Conservation (phyloP, 441 rosid species). For the Erodium moschatum region DNA sequence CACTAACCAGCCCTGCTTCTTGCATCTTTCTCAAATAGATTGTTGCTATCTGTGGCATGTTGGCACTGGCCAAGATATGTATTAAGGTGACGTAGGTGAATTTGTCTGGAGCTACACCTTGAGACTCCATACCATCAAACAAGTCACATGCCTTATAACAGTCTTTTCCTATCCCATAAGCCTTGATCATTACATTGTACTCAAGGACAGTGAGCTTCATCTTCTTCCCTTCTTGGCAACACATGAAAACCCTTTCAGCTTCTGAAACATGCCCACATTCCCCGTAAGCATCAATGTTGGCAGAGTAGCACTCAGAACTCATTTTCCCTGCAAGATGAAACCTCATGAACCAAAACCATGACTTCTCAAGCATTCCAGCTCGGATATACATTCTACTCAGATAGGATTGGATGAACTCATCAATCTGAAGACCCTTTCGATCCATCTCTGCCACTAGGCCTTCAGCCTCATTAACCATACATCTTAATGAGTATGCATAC, state of each 20-base stretch:
- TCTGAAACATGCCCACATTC: slow-evolving; percentile 53
- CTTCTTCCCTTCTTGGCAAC: slow-evolving; percentile 44
- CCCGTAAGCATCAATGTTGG: slow-evolving; percentile 78
- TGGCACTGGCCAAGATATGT: slow-evolving; percentile 56
- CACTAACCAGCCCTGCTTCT: slow-evolving; percentile 51
- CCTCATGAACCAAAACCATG: slow-evolving; percentile 78
- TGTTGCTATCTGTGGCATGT: slow-evolving; percentile 50
- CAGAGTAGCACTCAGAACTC: slow-evolving; percentile 82
- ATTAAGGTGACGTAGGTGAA: slow-evolving; percentile 58
- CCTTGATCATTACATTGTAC: slow-evolving; percentile 81
- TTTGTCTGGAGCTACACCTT: slow-evolving; percentile 56
- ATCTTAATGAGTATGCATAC: slow-evolving; percentile 74
- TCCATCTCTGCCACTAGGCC: slow-evolving; percentile 58
- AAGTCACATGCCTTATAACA: slow-evolving; percentile 55
- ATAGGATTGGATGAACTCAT: slow-evolving; percentile 83
- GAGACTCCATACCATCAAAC: slow-evolving; percentile 59
- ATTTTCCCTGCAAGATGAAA: slow-evolving; percentile 55
- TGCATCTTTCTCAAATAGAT: slow-evolving; percentile 54
- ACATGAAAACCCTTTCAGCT: slow-evolving; percentile 53
- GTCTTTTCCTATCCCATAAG: slow-evolving; percentile 54
- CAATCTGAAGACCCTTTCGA: slow-evolving; percentile 48
- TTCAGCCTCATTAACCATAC: slow-evolving; percentile 67
- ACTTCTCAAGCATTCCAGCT: slow-evolving; percentile 65
- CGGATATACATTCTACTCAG: slow-evolving; percentile 76
- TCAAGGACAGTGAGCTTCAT: slow-evolving; percentile 40